Base-by-base conservation (phyloP, 2,329 filamentous ascomycete species). In the Scedosporium boydii region DNA sequence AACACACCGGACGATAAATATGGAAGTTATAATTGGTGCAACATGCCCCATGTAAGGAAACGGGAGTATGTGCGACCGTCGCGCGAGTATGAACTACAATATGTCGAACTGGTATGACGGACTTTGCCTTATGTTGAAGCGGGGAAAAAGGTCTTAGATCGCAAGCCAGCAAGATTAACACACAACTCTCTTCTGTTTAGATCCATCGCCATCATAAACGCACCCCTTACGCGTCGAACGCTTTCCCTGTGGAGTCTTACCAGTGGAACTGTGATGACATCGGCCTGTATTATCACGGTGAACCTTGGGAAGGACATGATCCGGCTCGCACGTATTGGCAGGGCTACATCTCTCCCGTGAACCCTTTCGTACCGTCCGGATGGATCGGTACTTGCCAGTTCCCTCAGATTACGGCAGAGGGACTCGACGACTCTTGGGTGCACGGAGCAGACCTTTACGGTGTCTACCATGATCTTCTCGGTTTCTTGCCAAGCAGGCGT, bases 201-300 rank as follows among this genome's bases (percentile, higher is more conserved):
- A 88, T 93, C 59, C 90, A 95, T 69, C 83, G 91, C 60, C 91
- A 95, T 71, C 90, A 95, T 74, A 95, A 95, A 71, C 84, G 91
- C 23, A 95, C 90, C 0, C 90, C 90, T 0, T 95, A 95, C 71
- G 83, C 88, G 1, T 80, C 82, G 61, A 96, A 95, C 70, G 84
- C 86, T 0, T 93, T 95, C 68, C 90, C 90, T 0, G 76, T 83
- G 0, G 91, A 95, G 71, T 76, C 83, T 0, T 89, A 90, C 69
- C 75, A 77, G 18, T 95, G 90, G 90, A 74, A 87, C 69, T 95
- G 90, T 71, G 77, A 84, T 62, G 85, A 91, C 65, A 80, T 87
- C 67, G 86, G 81, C 0, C 79, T 93, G 1, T 91, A 85, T 73
- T 87, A 86, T 72, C 90, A 87, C 66, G 87, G 84, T 10, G 75